Percentiles rank a stretch among this genome's conserved stretches.
Evolutionary conservation across 2,329 filamentous ascomycete species (phyloP).

Genomic region (Fusarium dlaminii): DNA sequence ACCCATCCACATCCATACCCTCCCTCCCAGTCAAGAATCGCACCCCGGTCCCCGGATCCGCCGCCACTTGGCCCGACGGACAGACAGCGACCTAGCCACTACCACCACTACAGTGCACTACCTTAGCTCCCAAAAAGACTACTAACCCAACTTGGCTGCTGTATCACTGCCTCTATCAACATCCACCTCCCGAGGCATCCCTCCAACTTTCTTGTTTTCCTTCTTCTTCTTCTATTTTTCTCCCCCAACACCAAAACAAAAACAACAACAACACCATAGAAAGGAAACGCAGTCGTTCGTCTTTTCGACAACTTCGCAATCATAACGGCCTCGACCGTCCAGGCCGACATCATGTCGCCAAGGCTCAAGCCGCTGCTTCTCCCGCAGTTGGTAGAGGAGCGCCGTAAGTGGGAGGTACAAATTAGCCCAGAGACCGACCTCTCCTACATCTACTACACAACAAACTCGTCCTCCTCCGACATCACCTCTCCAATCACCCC

Average conservation of each 20-base stretch:
- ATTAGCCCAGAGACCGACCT: constrained; percentile 48
- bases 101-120: too few species aligned
- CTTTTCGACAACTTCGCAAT: constrained; percentile 18
- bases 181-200: constrained; percentile 37
- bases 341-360: constrained; percentile 54
- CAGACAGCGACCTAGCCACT: constrained; percentile 3
- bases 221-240: constrained; percentile 7
- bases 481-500: constrained; percentile 76
- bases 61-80: constrained; percentile 33
- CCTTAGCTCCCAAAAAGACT: not conserved
- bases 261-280: not conserved
- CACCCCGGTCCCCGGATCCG: constrained; percentile 38
- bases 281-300: constrained; percentile 25
- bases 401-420: constrained; percentile 52
- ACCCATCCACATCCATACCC: constrained; percentile 1
- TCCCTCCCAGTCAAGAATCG: not conserved
- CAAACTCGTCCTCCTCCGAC: constrained; percentile 71
- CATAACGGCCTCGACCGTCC: constrained; percentile 37
- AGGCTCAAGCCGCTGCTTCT: constrained; percentile 64
- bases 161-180: constrained; percentile 34
- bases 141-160: constrained; percentile 27
- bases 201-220: constrained; percentile 32
- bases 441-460: constrained; percentile 55
- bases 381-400: constrained; percentile 63
- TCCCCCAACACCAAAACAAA: constrained; percentile 22